Percentiles rank a stretch among this genome's conserved stretches.
Evolutionary conservation across 148 eudicot species (phyloP).

Genomic region (Drosera capensis): DNA sequence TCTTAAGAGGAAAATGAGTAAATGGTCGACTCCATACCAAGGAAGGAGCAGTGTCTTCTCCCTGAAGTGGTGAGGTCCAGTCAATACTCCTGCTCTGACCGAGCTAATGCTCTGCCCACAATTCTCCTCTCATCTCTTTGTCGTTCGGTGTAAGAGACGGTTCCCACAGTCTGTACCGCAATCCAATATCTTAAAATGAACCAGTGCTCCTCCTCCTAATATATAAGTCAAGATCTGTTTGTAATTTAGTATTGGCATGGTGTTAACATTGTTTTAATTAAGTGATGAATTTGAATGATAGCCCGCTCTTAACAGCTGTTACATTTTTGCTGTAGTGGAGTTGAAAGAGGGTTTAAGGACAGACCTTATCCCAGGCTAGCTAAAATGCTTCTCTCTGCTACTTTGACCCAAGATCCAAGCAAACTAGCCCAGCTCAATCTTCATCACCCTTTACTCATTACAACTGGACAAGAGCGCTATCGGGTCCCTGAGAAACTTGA

Average conservation of each 20-base stretch:
- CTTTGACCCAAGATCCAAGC: slow-evolving; percentile 87
- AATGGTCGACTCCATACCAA: no score
- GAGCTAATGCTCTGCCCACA: no score
- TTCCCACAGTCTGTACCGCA: no score
- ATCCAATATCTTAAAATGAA: no score
- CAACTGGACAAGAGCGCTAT: slow-evolving; percentile 65
- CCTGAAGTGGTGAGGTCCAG: no score
- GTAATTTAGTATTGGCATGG: background rate
- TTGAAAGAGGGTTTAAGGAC: slow-evolving; percentile 72
- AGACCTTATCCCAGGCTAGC: slow-evolving; percentile 65
- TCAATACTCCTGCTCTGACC: no score
- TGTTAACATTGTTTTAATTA: background rate
- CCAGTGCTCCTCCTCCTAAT: no score
- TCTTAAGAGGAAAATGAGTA: no score
- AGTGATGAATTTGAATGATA: background rate
- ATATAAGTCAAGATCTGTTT: no score
- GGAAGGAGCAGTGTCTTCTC: no score
- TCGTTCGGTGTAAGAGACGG: no score
- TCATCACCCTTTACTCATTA: slow-evolving; percentile 77
- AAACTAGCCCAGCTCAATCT: slow-evolving; percentile 82
- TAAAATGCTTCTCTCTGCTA: slow-evolving; percentile 92
- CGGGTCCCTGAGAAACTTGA: slow-evolving; percentile 61
- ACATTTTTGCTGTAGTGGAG: slow-evolving; percentile 53
- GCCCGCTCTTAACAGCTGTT: background rate
- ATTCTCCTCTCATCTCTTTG: no score